Evolutionary conservation across 1,284 basidiomycete genomes (phyloP), one percentile per base, ranked within the genome.

Genomic region (Chondrostereum purpureum): DNA sequence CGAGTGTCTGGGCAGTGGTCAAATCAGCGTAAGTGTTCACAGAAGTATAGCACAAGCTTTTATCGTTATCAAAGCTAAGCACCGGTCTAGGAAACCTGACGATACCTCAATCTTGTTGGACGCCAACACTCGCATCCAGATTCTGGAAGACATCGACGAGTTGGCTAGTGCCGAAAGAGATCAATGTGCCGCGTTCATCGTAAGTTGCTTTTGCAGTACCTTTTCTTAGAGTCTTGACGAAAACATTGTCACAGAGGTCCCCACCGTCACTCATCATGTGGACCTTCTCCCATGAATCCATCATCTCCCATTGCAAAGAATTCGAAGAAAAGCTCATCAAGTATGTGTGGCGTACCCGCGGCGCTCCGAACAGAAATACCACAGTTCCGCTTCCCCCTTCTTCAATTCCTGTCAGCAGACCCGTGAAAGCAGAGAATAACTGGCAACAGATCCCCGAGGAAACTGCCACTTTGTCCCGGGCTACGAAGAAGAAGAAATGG

Each of bases 101-200:
- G 69, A 68, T 70, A 0, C 62, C 18, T 73, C 70, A 39, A 74
- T 84, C 49, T 77, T 77, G 50, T 62, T 84, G 47, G 78, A 81
- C 56, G 53, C 47, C 18, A 65, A 71, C 45, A 77, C 80, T 4
- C 76, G 80, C 3, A 84, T 85, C 45, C 82, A 85, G 60, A 75
- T 85, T 43, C 57, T 85, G 11, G 78, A 84, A 46, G 74, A 69
- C 18, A 79, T 89, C 57, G 58, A 61, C 38, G 69, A 77, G 50
- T 68, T 91, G 3, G 77, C 79, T 3, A 69, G 72, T 17, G 87
- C 86, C 1, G 78, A 89, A 57, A 88, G 87, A 63, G 85, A 89
- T 53, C 88, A 91, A 56, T 84, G 85, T 50, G 88, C 79, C n/a
- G 87, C 87, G 16, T 91, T 92, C 63, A 75, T 91, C 48, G 81